A percentile compares a stretch with the other conserved stretches of the same genome.
Conservation (phyloP, 495 filamentous ascomycete species). For the Chaetomium tenue region DNA sequence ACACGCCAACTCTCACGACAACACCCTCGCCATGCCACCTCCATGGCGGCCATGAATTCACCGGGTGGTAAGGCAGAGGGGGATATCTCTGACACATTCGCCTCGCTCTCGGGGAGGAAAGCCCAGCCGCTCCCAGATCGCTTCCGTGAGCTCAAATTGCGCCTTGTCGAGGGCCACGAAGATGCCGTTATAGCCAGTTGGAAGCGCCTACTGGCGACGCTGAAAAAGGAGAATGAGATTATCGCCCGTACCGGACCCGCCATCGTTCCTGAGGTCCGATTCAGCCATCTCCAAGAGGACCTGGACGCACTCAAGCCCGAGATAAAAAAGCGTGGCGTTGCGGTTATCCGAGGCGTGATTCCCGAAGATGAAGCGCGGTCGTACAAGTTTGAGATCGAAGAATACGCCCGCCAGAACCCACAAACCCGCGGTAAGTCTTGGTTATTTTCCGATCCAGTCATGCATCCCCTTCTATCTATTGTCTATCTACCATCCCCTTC, state of each 20-base stretch:
- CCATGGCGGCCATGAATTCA: slow-evolving; percentile 27
- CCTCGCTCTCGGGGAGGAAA: slow-evolving; percentile 67
- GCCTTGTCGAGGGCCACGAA: slow-evolving; percentile 62
- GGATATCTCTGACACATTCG: slow-evolving; percentile 82
- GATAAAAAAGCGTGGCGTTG: slow-evolving; percentile 60
- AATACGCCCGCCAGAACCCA: slow-evolving; percentile 63
- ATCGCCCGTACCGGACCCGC: slow-evolving; percentile 41
- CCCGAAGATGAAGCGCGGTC: slow-evolving; percentile 56
- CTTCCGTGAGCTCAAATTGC: slow-evolving; percentile 72
- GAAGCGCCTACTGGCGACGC: slow-evolving; percentile 60
- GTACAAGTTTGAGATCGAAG: slow-evolving; percentile 58
- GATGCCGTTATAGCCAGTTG: slow-evolving; percentile 62
- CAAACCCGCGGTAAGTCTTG: slow-evolving; percentile 45
- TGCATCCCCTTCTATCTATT: too few species aligned
- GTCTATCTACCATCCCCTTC: neutral
- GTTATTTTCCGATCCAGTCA: too few species aligned
- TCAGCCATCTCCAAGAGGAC: slow-evolving; percentile 52
- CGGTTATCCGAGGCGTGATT: slow-evolving; percentile 62
- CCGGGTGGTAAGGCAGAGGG: slow-evolving; percentile 49
- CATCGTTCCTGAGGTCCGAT: slow-evolving; percentile 61
- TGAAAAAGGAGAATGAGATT: slow-evolving; percentile 54
- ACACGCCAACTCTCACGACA: neutral
- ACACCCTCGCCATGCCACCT: slow-evolving; percentile 5
- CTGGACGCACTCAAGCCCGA: slow-evolving; percentile 46
- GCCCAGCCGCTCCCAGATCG: slow-evolving; percentile 64